Evolutionary conservation across 768 basidiomycete species (phyloP), one percentile per base, ranked within the genome.

Genomic region (Chalciporus sphaerocephalus): DNA sequence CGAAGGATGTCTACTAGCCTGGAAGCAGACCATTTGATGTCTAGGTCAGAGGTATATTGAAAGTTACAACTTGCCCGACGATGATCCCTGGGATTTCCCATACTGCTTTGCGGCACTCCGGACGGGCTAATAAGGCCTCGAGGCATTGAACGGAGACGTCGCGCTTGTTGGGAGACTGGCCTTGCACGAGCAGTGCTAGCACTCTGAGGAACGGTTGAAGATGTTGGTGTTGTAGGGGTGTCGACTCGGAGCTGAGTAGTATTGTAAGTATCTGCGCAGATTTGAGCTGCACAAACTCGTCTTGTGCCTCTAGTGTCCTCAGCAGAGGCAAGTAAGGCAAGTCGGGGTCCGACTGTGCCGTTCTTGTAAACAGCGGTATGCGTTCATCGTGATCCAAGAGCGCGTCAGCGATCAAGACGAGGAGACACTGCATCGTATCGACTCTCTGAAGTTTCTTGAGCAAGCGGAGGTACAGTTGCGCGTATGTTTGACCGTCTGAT

Each of bases 261-360:
- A 94, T 76, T 1, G 93, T 92, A 36, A 96, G 71, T 52, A 98
- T 87, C 59, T 95, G 88, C 0, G 87, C 77, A 10, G 87, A 75
- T 61, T 94, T 96, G 46, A 97, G 74, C 58, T 94, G 91, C n/a
- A 91, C 84, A 54, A 96, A 97, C 61, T 98, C 94, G 62, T 98
- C 96, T 54, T 84, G 85, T 11, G 85, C 80, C 30, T 89, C 85
- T 38, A 96, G 70, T 25, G 84, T 81, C 92, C 83, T 78, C 40
- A 92, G 72, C n/a, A 93, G 71, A 2, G 90, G 86, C 7, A 70
- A 66, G 59, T 87, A 93, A 2, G 92, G 92, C 38, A 92, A 70
- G 48, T 92, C 90, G 23, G 85, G 76, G 57, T 89, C 87, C n/a
- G 63, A 62, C 57, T 83, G 77, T 4, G 69, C 68, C 2, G 85